These are phyloP conservation scores for Celoporthe dispersa DNA, from an alignment of 2,329 filamentous ascomycete genomes.

Conservation along the genomic window DNA sequence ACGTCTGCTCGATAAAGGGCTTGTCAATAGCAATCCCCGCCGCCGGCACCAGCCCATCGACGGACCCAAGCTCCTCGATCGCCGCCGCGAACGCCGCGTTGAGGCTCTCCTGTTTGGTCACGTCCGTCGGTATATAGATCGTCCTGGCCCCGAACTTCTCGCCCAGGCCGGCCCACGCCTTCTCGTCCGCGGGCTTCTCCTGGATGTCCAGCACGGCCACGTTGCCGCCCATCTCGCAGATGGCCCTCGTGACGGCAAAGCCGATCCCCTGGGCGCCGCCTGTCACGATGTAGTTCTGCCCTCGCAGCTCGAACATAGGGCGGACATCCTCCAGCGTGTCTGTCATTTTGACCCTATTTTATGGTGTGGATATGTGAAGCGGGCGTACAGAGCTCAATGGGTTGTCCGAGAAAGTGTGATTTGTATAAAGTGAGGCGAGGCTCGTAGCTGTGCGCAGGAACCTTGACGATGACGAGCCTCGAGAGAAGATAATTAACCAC, in stretches of 20 bases:
- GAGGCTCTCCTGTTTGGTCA: constrained; percentile 39
- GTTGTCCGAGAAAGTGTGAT: not conserved
- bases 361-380: not conserved
- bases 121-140: constrained; percentile 40
- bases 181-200: constrained; percentile 34
- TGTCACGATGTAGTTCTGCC: constrained; percentile 44
- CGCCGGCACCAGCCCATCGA: constrained; percentile 41
- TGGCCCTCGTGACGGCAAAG: constrained; percentile 43
- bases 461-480: not conserved
- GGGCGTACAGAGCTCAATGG: not conserved
- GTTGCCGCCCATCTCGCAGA: constrained; percentile 47
- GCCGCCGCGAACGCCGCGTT: constrained; percentile 34
- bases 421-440: not conserved
- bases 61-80: constrained; percentile 34
- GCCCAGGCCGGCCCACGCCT: constrained; percentile 36
- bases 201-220: constrained; percentile 44
- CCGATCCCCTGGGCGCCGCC: constrained; percentile 47
- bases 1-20: constrained; percentile 49
- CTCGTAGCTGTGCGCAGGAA: not conserved
- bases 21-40: constrained; percentile 49
- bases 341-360: constrained; percentile 16
- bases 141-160: constrained; percentile 33
- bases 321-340: constrained; percentile 35
- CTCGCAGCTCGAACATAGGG: constrained; percentile 40
- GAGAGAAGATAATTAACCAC: not conserved